Conservation (phyloP, 805 yeast genomes). For the Starmerella geochares region DNA sequence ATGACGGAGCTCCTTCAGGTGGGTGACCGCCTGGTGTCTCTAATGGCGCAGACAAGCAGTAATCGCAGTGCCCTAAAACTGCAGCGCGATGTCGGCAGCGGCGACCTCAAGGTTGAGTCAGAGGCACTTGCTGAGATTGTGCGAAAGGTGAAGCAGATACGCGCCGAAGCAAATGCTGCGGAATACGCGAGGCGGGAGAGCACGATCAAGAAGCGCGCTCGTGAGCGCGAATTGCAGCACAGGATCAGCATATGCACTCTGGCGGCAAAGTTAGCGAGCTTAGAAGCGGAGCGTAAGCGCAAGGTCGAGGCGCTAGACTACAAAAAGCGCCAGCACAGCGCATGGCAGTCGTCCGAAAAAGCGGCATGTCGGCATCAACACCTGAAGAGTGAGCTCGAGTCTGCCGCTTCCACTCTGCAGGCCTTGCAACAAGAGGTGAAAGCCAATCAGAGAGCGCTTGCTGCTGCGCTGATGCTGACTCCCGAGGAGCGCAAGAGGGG, state of each 20-base stretch:
- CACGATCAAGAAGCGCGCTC: background rate
- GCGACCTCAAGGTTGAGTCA: background rate
- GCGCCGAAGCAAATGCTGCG: background rate
- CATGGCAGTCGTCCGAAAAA: background rate
- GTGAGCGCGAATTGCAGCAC: background rate
- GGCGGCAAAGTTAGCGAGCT: background rate
- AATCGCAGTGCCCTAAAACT: background rate
- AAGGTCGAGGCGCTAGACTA: background rate
- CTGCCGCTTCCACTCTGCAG: background rate
- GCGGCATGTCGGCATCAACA: background rate
- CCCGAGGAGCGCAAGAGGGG: slow-evolving; percentile 4
- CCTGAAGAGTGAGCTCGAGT: background rate
- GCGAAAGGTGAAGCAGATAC: background rate
- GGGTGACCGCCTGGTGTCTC: background rate
- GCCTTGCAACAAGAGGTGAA: background rate
- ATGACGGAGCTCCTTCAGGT: background rate
- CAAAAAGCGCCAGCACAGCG: background rate
- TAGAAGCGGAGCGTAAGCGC: background rate
- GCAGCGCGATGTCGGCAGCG: background rate
- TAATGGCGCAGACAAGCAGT: background rate
- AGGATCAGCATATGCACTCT: background rate
- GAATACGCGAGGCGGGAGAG: background rate
- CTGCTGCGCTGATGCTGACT: background rate
- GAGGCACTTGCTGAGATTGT: background rate
- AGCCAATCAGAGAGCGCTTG: background rate